These are phyloP conservation scores for Colletotrichum aenigma DNA, from an alignment of 2,329 filamentous ascomycete species.

Conservation along the genomic window DNA sequence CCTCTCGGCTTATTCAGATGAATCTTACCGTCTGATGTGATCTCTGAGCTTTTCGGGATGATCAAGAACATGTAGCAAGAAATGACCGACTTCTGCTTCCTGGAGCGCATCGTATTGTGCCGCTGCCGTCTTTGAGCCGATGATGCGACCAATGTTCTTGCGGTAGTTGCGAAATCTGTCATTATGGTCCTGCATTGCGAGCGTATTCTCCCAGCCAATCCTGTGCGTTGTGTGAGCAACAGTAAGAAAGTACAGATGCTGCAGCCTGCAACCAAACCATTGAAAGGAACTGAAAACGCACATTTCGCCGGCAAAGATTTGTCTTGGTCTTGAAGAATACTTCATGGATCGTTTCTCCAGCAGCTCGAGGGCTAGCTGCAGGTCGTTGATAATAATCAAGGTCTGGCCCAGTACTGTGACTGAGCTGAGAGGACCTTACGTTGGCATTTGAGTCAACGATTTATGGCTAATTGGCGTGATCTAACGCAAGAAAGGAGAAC, in stretches of 20 bases:
- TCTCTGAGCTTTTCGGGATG: conserved; percentile 38
- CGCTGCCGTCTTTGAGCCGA: conserved; percentile 45
- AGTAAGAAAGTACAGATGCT: not conserved
- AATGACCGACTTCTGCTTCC: conserved; percentile 46
- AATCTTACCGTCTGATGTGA: conserved; percentile 44
- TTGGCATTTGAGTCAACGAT: not conserved
- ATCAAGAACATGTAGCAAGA: conserved; percentile 45
- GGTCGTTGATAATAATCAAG: conserved; percentile 44
- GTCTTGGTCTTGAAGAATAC: conserved; percentile 36
- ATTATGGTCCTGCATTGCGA: conserved; percentile 36
- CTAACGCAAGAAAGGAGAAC: not conserved
- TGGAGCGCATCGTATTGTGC: conserved; percentile 44
- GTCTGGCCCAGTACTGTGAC: conserved; percentile 43
- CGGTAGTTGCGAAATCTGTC: conserved; percentile 43
- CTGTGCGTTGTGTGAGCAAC: not conserved
- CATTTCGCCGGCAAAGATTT: conserved; percentile 39
- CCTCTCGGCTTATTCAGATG: conserved; percentile 3
- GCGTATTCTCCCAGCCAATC: conserved; percentile 42
- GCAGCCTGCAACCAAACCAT: not conserved
- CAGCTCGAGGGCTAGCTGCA: conserved; percentile 37
- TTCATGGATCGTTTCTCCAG: conserved; percentile 35
- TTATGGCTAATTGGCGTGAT: not conserved
- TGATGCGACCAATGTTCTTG: conserved; percentile 46
- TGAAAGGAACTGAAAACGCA: conserved; percentile 19
- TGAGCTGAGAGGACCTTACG: conserved; percentile 30